Base-by-base conservation (phyloP, 2,329 filamentous ascomycete species). In the Penicillium sp. region DNA sequence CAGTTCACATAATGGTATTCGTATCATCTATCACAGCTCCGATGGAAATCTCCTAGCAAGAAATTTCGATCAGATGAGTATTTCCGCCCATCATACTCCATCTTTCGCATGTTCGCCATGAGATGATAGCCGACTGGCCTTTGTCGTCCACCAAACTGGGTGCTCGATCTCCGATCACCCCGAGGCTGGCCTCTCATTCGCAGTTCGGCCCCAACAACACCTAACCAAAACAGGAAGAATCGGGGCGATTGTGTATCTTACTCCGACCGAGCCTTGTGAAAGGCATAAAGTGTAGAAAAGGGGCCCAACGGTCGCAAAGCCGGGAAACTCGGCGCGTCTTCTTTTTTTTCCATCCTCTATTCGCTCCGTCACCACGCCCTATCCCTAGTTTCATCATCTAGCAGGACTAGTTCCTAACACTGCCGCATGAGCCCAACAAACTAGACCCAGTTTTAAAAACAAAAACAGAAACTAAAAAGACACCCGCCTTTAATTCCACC, bases 181-280 rank as follows among this genome's bases (percentile, higher is more conserved):
- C 39, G 39, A 43, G 19, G 10, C 23, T n/a, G 39, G 23, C 24
- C 39, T 43, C 39, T 43, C 39, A 43, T 43, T 43, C 39, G 39
- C 18, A 43, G 39, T 43, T 43, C 39, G 28, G 39, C 39, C 39
- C 39, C 39, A 43, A 18, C 11, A 26, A 10, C 37, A 8, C 21
- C 39, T 43, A 43, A 43, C 39, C 39, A 43, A 18, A 43, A 28
- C 5, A 28, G 39, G 39, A 18, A 43, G 18, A 43, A 43, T 28
- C 39, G 39, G 39, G n/a, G 23, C 11, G 24, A n/a, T 26, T 43
- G 14, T 7, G 11, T 28, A 6, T 43, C 39, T 43, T 43, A 11
- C 39, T 21, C 37, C 37, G 37, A 23, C 37, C 37, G 19, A 42
- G 37, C 37, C 37, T 42, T 24, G 18, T 43, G 39, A 28, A 43